Base-by-base conservation (phyloP, 2,329 filamentous ascomycete genomes). In the Clarireedia homoeocarpa region DNA sequence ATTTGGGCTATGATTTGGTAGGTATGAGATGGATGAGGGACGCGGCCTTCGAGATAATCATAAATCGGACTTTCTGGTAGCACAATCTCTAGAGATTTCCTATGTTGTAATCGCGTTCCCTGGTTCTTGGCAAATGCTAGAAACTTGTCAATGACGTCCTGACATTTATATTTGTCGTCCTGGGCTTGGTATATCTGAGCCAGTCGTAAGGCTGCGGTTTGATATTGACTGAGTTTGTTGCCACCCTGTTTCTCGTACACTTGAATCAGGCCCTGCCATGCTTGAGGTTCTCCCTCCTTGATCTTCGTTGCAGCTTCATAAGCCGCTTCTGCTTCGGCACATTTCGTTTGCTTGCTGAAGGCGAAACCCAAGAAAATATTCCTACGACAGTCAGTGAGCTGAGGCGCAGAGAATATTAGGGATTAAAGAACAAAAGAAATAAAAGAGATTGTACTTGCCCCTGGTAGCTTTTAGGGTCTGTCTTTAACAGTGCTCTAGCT, bases 351-450 rank as follows among this genome's bases (percentile, higher is more conserved):
- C 69, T 91, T 94, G 70, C 95, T 90, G 47, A 86, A 76, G 2
- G 89, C 88, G 69, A 95, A 89, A 2, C 89, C 94, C 17, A 95
- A 76, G 68, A 96, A 95, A n/a, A 97, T 79, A 62, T 89, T 82
- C 26, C 86, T 89, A 58, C 17, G 10, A 38, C 61, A 57, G 48
- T 61, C 38, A 61, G 55, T 46, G 48, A 38, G 20, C 14, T 53
- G 38, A 10, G 7, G 34, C 24, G 12, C 9, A 20, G 9, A 26
- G 3, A 30, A 26, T 23, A 12, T 9, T 5, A 36, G 4, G 27
- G 7, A 45, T 15, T 12, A 2, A 7, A 49, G 24, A 12, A n/a
- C n/a, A 17, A 15, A 15, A 49, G 24, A 12, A 20, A n/a, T 15
- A 15, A 15, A n/a, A 51, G 24, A 27, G 36, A 26, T 14, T 26